Base-by-base conservation (phyloP, 2,329 filamentous ascomycete species). In the Immersiporthe knoxdaviesiana region DNA sequence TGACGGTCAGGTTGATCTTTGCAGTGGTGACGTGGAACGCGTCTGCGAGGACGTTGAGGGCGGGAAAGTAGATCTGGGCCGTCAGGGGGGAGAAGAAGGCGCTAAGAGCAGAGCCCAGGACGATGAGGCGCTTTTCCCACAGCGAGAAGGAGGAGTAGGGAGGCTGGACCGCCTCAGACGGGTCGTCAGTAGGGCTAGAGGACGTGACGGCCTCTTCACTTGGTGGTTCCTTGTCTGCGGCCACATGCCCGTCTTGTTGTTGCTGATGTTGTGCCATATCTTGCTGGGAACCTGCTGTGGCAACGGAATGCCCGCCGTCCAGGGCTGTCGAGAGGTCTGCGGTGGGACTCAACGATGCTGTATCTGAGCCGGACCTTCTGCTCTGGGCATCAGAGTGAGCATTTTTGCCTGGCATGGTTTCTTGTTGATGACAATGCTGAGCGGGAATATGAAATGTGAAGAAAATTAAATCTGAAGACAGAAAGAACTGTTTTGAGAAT, bases 1-100 rank as follows among this genome's bases (percentile, higher is more conserved):
- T 87, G 54, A 87, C 77, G 8, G 84, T 85, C 47, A 87, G 75
- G 74, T 86, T 87, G 70, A 86, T 81, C 62, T 81, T 72, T 0
- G 78, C 73, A 39, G 74, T 72, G 7, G 78, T 78, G 24, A 88
- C 82, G 30, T 80, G 37, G 11, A 88, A 77, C 54, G 85, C 84
- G 2, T 79, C 71, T 10, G 85, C 82, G 12, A 88, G 78, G 8
- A 80, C 77, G 21, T 82, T 81, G 37, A 88, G 74, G 0, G 86
- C 85, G 1, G 85, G 86, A 63, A 86, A 83, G 78, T 87, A 88
- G 27, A 87, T 87, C 59, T 85, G 80, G 3, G 81, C 81, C 0
- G 81, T 82, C 60, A 84, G 74, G 2, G 82, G 82, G 10, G 82
- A 84, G 74, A 84, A 82, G 74, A 84, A 78, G 47, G 81, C 81